These are phyloP conservation scores for Mycena venus DNA, from an alignment of 768 basidiomycete genomes.

Conservation along the genomic window DNA sequence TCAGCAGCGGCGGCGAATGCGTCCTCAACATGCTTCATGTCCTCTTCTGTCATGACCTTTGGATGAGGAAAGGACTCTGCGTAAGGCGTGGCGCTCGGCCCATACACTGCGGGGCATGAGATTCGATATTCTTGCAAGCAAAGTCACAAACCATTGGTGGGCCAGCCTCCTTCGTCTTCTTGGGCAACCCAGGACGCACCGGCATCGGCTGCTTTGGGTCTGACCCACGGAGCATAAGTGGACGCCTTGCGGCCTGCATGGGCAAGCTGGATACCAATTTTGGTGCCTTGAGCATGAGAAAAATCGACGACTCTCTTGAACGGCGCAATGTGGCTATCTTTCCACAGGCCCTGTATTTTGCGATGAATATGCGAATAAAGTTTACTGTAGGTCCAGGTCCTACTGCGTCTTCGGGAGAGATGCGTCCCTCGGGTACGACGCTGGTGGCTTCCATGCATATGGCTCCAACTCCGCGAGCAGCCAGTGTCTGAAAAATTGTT, in stretches of 20 bases:
- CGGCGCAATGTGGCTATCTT: conserved; percentile 79
- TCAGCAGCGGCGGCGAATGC: conserved; percentile 70
- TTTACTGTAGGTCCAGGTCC: conserved; percentile 18
- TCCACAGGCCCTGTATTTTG: conserved; percentile 71
- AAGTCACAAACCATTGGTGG: conserved; percentile 72
- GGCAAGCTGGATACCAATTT: conserved; percentile 86
- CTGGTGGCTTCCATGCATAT: too few species aligned
- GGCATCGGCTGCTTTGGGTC: conserved; percentile 48
- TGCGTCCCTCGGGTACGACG: conserved; percentile 81
- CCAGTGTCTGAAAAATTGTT: conserved; percentile 70
- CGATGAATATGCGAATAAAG: not conserved
- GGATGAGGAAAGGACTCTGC: conserved; percentile 66
- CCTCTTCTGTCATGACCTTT: conserved; percentile 65
- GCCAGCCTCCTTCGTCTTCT: conserved; percentile 76
- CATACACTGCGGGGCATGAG: conserved; percentile 62
- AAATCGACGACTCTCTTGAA: conserved; percentile 82
- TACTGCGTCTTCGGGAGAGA: conserved; percentile 81
- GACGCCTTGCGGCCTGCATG: conserved; percentile 83
- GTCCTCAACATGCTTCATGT: conserved; percentile 69
- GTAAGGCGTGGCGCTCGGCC: conserved; percentile 71
- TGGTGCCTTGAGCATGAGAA: conserved; percentile 74
- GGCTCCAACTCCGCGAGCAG: conserved; percentile 77
- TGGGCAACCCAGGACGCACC: conserved; percentile 51
- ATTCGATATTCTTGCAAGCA: conserved; percentile 25
- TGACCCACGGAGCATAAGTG: conserved; percentile 78